Conservation (phyloP, 116 monocot species). For the Phalaenopsis hybrid region DNA sequence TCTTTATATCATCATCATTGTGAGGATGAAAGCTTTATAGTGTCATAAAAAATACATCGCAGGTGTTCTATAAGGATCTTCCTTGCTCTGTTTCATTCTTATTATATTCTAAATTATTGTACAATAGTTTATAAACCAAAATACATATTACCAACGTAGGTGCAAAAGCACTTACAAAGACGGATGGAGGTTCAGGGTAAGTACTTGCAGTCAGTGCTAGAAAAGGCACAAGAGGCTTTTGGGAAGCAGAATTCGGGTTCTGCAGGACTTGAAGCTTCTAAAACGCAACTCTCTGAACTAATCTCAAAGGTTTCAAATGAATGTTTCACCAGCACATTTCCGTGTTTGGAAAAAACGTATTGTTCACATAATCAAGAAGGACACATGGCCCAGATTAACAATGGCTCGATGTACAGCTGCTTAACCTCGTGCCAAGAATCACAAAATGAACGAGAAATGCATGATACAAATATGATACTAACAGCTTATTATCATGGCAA, state of each 20-base stretch:
- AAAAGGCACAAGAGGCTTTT: slow-evolving; percentile 21
- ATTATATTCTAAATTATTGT: background rate
- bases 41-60: background rate
- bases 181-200: too few relatives aligned
- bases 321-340: slow-evolving; percentile 20
- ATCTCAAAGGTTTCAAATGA: slow-evolving; percentile 49
- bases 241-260: slow-evolving; percentile 39
- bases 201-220: too few relatives aligned
- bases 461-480: slow-evolving; percentile 20
- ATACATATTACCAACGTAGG: slow-evolving; percentile 22
- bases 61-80: background rate
- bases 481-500: slow-evolving; percentile 15
- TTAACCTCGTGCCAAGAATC: slow-evolving; percentile 47
- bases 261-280: slow-evolving; percentile 46
- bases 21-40: background rate
- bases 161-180: too few relatives aligned
- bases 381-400: background rate
- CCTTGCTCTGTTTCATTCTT: background rate
- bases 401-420: slow-evolving; percentile 8
- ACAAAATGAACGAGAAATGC: slow-evolving; percentile 41
- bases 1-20: background rate
- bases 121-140: background rate
- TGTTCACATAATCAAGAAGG: background rate
- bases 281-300: slow-evolving; percentile 21
- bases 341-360: slow-evolving; percentile 20